Conservation (phyloP, 495 filamentous ascomycete species). For the Aspergillus saccharolyticus region DNA sequence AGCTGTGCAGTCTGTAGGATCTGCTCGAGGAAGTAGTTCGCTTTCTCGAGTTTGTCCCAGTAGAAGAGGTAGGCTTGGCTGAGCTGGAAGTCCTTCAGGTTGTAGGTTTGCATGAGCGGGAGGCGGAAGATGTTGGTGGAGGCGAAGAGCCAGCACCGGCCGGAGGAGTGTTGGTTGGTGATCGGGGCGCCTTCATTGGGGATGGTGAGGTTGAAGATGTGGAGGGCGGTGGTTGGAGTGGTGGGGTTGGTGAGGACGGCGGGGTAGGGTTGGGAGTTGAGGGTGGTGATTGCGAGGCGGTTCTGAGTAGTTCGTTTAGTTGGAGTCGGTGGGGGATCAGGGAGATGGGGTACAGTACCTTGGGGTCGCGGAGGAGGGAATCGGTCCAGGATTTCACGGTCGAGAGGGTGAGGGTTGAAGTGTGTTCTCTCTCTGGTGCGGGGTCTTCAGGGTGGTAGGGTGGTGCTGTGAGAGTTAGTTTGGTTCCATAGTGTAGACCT, state of each 20-base stretch:
- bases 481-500: neutral
- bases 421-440: neutral
- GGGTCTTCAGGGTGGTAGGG: neutral
- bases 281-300: conserved; percentile 63
- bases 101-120: conserved; percentile 74
- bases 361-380: neutral
- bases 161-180: conserved; percentile 74
- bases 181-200: conserved; percentile 76
- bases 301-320: conserved; percentile 32
- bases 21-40: conserved; percentile 81
- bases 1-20: conserved; percentile 68
- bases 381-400: neutral
- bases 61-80: conserved; percentile 88
- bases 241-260: conserved; percentile 47
- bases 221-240: conserved; percentile 55
- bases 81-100: conserved; percentile 72
- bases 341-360: neutral
- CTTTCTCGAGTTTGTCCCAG: conserved; percentile 92
- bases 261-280: conserved; percentile 53
- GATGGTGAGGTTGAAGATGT: conserved; percentile 78
- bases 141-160: conserved; percentile 88
- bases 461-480: neutral
- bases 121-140: conserved; percentile 82
- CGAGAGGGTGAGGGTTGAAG: neutral
- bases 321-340: neutral